Evolutionary conservation across 106 monocot genomes (phyloP).

Genomic region (Apostasia shenzhenica): DNA sequence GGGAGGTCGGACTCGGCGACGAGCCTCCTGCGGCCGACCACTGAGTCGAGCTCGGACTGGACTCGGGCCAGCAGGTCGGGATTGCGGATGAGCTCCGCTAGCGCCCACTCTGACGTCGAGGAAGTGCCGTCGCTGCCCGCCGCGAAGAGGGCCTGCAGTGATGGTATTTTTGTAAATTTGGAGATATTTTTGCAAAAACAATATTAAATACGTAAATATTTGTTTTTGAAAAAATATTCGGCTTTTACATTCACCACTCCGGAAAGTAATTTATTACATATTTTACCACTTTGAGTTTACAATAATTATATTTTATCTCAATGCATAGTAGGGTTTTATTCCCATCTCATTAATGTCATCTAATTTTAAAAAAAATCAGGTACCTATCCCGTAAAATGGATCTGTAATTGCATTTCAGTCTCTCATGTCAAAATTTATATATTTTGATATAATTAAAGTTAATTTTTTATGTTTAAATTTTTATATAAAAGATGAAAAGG

Average conservation of each 20-base stretch:
- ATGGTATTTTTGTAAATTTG: no score
- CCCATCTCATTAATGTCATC: neutral
- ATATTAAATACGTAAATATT: neutral
- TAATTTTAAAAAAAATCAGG: neutral
- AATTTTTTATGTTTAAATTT: no score
- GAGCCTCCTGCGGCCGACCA: conserved; percentile 31
- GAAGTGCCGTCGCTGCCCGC: conserved; percentile 45
- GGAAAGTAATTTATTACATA: neutral
- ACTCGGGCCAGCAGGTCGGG: conserved; percentile 23
- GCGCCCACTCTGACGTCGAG: conserved; percentile 29
- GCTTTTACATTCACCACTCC: neutral
- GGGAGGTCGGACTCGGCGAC: conserved; percentile 35
- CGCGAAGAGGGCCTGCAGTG: conserved; percentile 28
- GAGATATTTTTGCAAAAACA: no score
- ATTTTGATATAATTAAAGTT: no score
- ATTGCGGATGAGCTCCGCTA: conserved; percentile 30
- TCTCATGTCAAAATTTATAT: no score
- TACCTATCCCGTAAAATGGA: no score
- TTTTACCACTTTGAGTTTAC: no score
- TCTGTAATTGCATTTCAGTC: no score
- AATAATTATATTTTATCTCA: no score
- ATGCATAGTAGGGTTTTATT: no score
- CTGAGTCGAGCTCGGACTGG: conserved; percentile 34
- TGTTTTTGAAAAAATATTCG: neutral
- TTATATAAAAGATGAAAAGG: no score